Percentiles rank a stretch among this genome's conserved stretches.
Conservation (phyloP, 768 basidiomycete genomes). For the Dacryopinax spathularia region DNA sequence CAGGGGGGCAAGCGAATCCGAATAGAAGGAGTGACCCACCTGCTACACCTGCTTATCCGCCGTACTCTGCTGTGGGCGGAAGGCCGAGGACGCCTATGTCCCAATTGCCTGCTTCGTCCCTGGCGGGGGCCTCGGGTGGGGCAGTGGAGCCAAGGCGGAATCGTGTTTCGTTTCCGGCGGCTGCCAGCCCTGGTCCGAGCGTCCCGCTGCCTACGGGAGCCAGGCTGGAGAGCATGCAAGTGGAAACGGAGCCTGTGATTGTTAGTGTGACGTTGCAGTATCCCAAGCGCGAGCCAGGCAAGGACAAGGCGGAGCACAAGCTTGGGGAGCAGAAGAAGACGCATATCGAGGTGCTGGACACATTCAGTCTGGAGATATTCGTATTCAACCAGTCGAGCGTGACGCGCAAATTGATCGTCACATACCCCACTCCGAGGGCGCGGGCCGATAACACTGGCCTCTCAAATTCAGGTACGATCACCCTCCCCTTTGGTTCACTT, state of each 20-base stretch:
- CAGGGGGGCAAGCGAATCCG: constrained; percentile 10
- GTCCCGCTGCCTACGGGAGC: constrained; percentile 34
- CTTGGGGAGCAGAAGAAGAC: constrained; percentile 18
- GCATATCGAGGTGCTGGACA: constrained; percentile 54
- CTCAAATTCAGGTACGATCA: neutral
- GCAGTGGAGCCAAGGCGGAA: constrained; percentile 57
- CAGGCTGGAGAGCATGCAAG: constrained; percentile 23
- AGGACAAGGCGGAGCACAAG: neutral
- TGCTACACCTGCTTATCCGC: constrained; percentile 58
- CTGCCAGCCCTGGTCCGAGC: constrained; percentile 33
- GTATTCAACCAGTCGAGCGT: constrained; percentile 70
- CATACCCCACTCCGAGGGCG: constrained; percentile 31
- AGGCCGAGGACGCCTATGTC: constrained; percentile 32
- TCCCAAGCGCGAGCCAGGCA: constrained; percentile 5
- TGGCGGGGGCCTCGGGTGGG: constrained; percentile 34
- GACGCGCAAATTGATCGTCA: constrained; percentile 65
- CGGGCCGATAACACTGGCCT: neutral
- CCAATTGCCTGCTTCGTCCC: constrained; percentile 36
- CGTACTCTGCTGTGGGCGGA: constrained; percentile 39
- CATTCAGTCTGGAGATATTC: constrained; percentile 73
- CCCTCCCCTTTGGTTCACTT: neutral
- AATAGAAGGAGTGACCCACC: constrained; percentile 24
- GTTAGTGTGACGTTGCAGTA: constrained; percentile 49
- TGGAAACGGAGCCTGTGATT: constrained; percentile 43
- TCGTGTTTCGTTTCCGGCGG: constrained; percentile 20